A percentile compares a stretch with the other conserved stretches of the same genome.
Evolutionary conservation across 805 yeast genomes (phyloP).

Genomic region (Myxozyma neotropica): DNA sequence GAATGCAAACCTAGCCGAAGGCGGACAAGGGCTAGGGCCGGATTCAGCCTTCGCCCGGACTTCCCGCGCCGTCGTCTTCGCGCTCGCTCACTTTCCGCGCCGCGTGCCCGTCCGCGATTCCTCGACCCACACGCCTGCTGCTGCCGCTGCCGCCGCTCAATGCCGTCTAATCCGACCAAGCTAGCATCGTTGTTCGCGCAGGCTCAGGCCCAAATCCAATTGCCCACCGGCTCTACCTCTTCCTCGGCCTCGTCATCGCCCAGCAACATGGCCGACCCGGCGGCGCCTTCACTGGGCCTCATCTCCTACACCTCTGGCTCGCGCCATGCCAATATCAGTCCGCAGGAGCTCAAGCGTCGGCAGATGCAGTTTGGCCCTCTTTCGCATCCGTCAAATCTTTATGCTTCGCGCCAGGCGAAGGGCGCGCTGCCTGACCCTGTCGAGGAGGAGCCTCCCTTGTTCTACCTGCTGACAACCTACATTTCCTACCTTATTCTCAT

Average conservation of each 20-base stretch:
- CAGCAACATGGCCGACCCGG: slow-evolving; percentile 6
- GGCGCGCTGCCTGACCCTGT: slow-evolving; percentile 43
- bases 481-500: slow-evolving; percentile 81
- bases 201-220: slow-evolving; percentile 33
- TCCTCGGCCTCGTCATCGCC: slow-evolving; percentile 12
- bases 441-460: slow-evolving; percentile 87
- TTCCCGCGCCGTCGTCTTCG: too few relatives aligned
- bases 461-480: slow-evolving; percentile 77
- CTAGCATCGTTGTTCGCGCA: slow-evolving; percentile 32
- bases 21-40: too few relatives aligned
- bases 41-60: too few relatives aligned
- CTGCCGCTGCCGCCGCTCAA: background rate
- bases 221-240: slow-evolving; percentile 12
- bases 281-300: slow-evolving; percentile 19
- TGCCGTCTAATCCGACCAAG: slow-evolving; percentile 32
- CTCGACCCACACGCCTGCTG: background rate
- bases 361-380: slow-evolving; percentile 31
- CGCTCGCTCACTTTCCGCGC: too few relatives aligned
- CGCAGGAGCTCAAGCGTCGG: slow-evolving; percentile 14
- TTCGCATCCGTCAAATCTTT: slow-evolving; percentile 28
- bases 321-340: slow-evolving; percentile 2
- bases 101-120: too few relatives aligned
- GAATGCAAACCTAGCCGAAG: too few relatives aligned
- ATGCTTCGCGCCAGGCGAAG: slow-evolving; percentile 26
- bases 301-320: slow-evolving; percentile 23